Evolutionary conservation across 75 land plant genomes (phyloP).

Genomic region (Chamaecyparis obtusa): DNA sequence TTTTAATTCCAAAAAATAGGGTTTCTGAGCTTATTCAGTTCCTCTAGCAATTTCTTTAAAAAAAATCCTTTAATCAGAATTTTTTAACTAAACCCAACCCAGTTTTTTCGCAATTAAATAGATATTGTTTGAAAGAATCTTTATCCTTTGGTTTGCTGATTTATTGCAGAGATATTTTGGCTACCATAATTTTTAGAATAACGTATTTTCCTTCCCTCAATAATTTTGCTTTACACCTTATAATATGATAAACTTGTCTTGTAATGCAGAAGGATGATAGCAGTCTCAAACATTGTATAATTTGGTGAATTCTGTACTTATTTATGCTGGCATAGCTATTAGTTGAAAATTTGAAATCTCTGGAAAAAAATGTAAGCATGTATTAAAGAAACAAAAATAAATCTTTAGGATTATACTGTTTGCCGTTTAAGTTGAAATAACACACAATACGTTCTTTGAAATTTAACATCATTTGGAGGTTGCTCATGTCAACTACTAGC

Average conservation of each 20-base stretch:
- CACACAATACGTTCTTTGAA: not conserved
- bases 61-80: too few relatives aligned
- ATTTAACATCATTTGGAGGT: not conserved
- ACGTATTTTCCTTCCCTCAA: not conserved
- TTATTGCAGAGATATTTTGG: too few relatives aligned
- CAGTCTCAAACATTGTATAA: not conserved
- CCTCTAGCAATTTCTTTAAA: too few relatives aligned
- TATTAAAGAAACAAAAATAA: not conserved
- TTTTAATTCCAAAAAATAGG: too few relatives aligned
- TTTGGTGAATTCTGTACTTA: slow-evolving; percentile 1
- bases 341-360: not conserved
- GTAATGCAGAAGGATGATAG: not conserved
- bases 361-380: not conserved
- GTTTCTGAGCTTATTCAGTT: too few relatives aligned
- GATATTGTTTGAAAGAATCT: too few relatives aligned
- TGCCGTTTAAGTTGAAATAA: not conserved
- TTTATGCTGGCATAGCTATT: not conserved
- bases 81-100: too few relatives aligned
- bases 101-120: too few relatives aligned
- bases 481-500: not conserved
- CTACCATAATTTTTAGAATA: too few relatives aligned
- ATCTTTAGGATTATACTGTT: not conserved
- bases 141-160: too few relatives aligned
- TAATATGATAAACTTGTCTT: not conserved
- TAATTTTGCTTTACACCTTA: not conserved